These are phyloP conservation scores for Sideroxylon spinosum DNA, from an alignment of 179 eudicot genomes.

Conservation along the genomic window DNA sequence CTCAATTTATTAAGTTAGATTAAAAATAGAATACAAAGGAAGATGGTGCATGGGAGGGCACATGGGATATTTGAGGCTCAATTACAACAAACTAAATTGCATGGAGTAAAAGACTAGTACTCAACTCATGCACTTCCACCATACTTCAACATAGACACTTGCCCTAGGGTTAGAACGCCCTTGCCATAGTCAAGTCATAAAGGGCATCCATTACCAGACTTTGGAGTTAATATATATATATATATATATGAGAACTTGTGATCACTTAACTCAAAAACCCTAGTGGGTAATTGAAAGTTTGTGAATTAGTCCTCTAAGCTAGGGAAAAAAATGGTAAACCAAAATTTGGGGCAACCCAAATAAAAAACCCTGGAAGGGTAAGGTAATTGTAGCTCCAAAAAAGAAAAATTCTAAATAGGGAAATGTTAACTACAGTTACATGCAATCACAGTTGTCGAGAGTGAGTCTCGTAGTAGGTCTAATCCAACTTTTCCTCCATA, in stretches of 20 bases:
- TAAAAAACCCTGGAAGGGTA: not conserved
- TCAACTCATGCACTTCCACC: not conserved
- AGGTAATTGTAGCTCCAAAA: not conserved
- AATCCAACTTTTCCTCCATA: too few species aligned
- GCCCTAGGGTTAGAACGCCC: too few species aligned
- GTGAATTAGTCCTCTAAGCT: not conserved
- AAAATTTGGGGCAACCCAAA: not conserved
- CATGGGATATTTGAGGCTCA: too few species aligned
- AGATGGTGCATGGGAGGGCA: not conserved
- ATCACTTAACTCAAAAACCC: not conserved
- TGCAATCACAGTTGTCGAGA: too few species aligned
- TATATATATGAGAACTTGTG: not conserved
- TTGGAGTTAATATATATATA: too few species aligned
- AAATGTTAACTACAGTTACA: too few species aligned
- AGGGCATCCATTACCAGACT: too few species aligned
- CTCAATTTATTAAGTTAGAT: not conserved
- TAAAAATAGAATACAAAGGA: not conserved
- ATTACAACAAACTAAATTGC: not conserved
- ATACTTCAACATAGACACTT: not conserved
- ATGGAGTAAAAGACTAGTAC: not conserved
- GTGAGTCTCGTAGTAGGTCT: too few species aligned
- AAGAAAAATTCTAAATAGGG: too few species aligned
- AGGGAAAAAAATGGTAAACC: not conserved
- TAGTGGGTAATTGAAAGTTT: not conserved
- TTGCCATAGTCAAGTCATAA: too few species aligned